Conservation (phyloP, 768 basidiomycete species). For the Tricholoma hemisulphureum region DNA sequence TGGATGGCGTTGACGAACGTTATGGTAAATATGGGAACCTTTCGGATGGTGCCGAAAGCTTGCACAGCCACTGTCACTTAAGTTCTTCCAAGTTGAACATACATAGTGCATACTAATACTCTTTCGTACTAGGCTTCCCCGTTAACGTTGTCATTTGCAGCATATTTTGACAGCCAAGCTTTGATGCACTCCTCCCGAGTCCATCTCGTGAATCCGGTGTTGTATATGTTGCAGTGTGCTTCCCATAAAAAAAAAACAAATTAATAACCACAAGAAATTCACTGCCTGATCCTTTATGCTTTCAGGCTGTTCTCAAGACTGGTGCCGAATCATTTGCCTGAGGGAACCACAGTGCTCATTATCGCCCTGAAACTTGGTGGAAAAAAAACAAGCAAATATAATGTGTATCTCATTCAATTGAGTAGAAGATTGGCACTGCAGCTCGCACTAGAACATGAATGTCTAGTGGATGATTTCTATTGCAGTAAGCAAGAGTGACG, state of each 20-base stretch:
- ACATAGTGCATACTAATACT: too few relatives aligned
- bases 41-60: slow-evolving; percentile 19
- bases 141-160: too few relatives aligned
- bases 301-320: slow-evolving; percentile 1
- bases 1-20: slow-evolving; percentile 23
- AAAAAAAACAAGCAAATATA: background rate
- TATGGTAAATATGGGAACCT: slow-evolving; percentile 8
- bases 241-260: too few relatives aligned
- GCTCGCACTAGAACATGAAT: background rate
- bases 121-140: too few relatives aligned
- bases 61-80: slow-evolving; percentile 1
- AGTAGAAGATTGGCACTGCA: background rate
- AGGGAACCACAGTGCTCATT: background rate
- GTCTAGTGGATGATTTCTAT: background rate
- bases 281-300: background rate
- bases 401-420: background rate
- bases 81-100: too few relatives aligned
- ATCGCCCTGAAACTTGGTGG: background rate
- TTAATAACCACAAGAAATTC: too few relatives aligned
- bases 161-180: too few relatives aligned
- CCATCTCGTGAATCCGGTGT: too few relatives aligned
- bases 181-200: too few relatives aligned
- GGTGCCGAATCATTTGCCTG: background rate
- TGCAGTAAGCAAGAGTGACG: background rate
- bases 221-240: too few relatives aligned